A percentile compares a stretch with the other conserved stretches of the same genome.
Conservation (phyloP, 768 basidiomycete species). For the Holtermannia corniformis region DNA sequence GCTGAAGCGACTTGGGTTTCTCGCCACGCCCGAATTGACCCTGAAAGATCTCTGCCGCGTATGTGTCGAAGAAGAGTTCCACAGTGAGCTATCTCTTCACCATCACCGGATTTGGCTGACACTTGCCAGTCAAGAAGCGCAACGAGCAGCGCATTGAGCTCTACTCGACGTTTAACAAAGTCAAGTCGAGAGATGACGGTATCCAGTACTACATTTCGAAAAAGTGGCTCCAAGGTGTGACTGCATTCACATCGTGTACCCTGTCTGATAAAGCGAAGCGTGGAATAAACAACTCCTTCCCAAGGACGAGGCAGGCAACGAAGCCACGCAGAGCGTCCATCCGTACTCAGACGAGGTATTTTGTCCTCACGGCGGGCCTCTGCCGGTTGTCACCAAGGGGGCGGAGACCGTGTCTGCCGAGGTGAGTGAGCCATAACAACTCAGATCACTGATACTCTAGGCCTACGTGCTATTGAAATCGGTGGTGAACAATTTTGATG, state of each 20-base stretch:
- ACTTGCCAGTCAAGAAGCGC: too few relatives aligned
- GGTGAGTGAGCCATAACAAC: too few relatives aligned
- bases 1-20: background rate
- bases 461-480: background rate
- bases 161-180: background rate
- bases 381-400: background rate
- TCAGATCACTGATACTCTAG: background rate
- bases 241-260: too few relatives aligned
- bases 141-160: too few relatives aligned
- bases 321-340: background rate
- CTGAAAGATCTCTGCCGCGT: background rate
- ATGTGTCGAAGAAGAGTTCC: background rate
- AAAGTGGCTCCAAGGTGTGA: background rate
- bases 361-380: background rate
- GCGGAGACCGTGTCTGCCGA: too few relatives aligned
- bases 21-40: background rate
- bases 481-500: background rate
- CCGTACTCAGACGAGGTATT: background rate
- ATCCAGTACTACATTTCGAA: background rate
- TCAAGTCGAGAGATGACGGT: background rate
- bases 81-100: background rate
- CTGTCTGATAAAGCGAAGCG: too few relatives aligned
- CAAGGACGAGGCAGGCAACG: too few relatives aligned
- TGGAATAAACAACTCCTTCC: too few relatives aligned
- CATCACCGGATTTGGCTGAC: too few relatives aligned